phyloP scores from a whole-genome alignment of 2,329 filamentous ascomycete genomes.

The Diaporthe caulivora region DNA sequence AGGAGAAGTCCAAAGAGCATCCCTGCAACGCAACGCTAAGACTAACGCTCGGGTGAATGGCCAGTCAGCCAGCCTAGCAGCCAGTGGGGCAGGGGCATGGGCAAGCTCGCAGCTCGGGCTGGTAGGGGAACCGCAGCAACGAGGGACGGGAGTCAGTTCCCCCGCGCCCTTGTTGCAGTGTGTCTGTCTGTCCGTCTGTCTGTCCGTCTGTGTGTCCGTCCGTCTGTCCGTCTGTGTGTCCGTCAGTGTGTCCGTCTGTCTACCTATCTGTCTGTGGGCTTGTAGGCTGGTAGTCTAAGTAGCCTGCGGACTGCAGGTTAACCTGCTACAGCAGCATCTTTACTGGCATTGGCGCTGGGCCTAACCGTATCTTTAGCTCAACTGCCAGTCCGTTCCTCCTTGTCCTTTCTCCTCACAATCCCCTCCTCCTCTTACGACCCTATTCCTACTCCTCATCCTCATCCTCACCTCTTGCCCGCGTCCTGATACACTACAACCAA shows the following conservation, averaged over 20 bases:
- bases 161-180: slow-evolving; percentile 13
- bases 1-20: neutral
- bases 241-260: too few species aligned
- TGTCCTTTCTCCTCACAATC: slow-evolving; percentile 13
- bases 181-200: too few species aligned
- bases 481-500: neutral
- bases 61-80: neutral
- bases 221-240: too few species aligned
- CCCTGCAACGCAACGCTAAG: slow-evolving; percentile 8
- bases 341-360: neutral
- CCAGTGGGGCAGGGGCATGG: slow-evolving; percentile 12
- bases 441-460: neutral
- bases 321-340: too few species aligned
- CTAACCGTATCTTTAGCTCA: neutral
- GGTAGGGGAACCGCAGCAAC: slow-evolving; percentile 23
- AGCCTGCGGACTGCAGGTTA: too few species aligned
- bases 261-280: neutral
- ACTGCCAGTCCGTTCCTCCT: slow-evolving; percentile 3
- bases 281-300: neutral
- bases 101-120: slow-evolving; percentile 16
- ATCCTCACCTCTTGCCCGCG: neutral
- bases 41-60: slow-evolving; percentile 18
- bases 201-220: too few species aligned
- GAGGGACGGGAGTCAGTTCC: slow-evolving; percentile 20
- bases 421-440: neutral